phyloP scores from a whole-genome alignment of 1,284 basidiomycete genomes.

The Sanghuangporus weigelae region DNA sequence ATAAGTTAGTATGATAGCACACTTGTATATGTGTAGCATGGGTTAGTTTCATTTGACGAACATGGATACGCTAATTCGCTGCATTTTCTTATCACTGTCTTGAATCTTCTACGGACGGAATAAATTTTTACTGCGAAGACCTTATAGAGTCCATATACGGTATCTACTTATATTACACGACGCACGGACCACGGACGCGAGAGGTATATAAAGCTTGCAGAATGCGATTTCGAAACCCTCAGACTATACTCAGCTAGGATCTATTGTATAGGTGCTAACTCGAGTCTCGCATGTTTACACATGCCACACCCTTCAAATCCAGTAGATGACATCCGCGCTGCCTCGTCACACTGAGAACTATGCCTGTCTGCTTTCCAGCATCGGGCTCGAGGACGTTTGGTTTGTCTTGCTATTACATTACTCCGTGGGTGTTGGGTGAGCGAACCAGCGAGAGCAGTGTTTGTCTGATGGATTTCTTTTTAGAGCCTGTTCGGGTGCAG shows the following conservation, averaged over 20 bases:
- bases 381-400: constrained; percentile 73
- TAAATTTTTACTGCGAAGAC: too few relatives aligned
- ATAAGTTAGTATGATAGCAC: background rate
- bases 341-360: constrained; percentile 74
- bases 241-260: constrained; percentile 88
- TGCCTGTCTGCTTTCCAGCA: constrained; percentile 11
- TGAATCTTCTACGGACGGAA: too few relatives aligned
- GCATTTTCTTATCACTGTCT: too few relatives aligned
- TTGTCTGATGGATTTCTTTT: constrained; percentile 66
- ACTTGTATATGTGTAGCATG: background rate
- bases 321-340: constrained; percentile 69
- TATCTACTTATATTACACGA: too few relatives aligned
- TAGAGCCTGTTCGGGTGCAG: too few relatives aligned
- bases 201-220: constrained; percentile 32
- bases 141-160: too few relatives aligned
- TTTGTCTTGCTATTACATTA: constrained; percentile 30
- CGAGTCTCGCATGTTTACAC: constrained; percentile 84
- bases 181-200: too few relatives aligned
- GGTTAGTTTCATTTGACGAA: background rate
- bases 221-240: constrained; percentile 30
- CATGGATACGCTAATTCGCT: background rate
- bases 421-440: constrained; percentile 31
- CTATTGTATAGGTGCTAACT: constrained; percentile 88
- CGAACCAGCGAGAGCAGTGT: constrained; percentile 61
- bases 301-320: constrained; percentile 78